These are phyloP conservation scores for Artemisia princeps DNA, from an alignment of 140 eudicot species.

Conservation along the genomic window DNA sequence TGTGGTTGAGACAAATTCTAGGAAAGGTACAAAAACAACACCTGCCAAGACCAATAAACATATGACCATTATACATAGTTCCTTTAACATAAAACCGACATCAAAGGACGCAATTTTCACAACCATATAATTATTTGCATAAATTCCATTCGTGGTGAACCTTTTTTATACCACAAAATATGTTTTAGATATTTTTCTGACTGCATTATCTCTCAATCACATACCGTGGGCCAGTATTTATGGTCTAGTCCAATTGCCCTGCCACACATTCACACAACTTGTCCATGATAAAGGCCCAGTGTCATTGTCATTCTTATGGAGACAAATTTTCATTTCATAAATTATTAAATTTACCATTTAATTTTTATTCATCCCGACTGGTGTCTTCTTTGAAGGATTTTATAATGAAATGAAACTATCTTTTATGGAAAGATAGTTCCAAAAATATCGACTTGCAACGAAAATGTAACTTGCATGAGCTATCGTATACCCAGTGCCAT, in stretches of 20 bases:
- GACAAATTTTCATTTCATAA: neutral
- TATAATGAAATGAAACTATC: no score
- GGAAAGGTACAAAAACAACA: slow-evolving; percentile 14
- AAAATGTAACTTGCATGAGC: no score
- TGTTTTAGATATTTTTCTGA: slow-evolving; percentile 17
- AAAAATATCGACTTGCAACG: no score
- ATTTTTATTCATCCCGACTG: no score
- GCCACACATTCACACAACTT: slow-evolving; percentile 10
- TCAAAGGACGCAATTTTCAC: slow-evolving; percentile 5
- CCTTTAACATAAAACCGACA: neutral
- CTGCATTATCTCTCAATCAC: slow-evolving; percentile 18
- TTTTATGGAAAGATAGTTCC: no score
- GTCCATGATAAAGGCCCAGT: slow-evolving; percentile 8
- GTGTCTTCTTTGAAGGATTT: no score
- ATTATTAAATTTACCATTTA: no score
- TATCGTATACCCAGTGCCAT: no score
- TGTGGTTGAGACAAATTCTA: slow-evolving; percentile 24
- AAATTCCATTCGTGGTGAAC: slow-evolving; percentile 20
- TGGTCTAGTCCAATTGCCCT: slow-evolving; percentile 6
- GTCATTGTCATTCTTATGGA: neutral
- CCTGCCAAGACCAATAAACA: neutral
- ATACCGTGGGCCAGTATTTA: slow-evolving; percentile 24
- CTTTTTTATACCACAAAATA: slow-evolving; percentile 19
- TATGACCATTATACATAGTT: slow-evolving; percentile 12
- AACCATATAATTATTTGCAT: slow-evolving; percentile 12